Conservation (phyloP, 257 asterid genomes). For the Solanum virginianum region DNA sequence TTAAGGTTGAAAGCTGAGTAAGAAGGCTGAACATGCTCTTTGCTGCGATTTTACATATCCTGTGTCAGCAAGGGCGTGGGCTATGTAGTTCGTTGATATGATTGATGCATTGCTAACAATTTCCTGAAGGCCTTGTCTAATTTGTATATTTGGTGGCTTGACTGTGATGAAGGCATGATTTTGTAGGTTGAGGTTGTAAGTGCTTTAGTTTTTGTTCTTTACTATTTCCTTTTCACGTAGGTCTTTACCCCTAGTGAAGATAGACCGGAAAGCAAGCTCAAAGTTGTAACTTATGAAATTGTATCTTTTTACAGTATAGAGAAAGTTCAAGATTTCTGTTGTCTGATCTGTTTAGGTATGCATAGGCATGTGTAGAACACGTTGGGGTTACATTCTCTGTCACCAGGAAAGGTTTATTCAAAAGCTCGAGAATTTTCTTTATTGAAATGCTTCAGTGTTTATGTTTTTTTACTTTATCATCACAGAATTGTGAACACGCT, state of each 20-base stretch:
- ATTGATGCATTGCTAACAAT: not conserved
- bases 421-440: not conserved
- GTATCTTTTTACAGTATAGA: not conserved
- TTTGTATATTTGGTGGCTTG: not conserved
- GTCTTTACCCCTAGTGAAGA: not conserved
- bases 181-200: not conserved
- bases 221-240: not conserved
- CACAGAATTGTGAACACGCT: not conserved
- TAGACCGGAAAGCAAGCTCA: not conserved
- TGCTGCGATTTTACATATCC: not conserved
- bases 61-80: not conserved
- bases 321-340: not conserved
- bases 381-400: not conserved
- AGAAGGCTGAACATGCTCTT: slow-evolving; percentile 3
- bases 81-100: not conserved
- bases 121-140: not conserved
- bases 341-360: not conserved
- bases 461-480: not conserved
- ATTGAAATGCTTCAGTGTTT: not conserved
- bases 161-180: not conserved
- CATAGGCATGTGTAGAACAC: not conserved
- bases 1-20: slow-evolving; percentile 64
- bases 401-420: not conserved
- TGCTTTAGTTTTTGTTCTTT: not conserved
- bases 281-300: not conserved